Conservation (phyloP, 2,329 filamentous ascomycete species). For the Fusarium sp. region DNA sequence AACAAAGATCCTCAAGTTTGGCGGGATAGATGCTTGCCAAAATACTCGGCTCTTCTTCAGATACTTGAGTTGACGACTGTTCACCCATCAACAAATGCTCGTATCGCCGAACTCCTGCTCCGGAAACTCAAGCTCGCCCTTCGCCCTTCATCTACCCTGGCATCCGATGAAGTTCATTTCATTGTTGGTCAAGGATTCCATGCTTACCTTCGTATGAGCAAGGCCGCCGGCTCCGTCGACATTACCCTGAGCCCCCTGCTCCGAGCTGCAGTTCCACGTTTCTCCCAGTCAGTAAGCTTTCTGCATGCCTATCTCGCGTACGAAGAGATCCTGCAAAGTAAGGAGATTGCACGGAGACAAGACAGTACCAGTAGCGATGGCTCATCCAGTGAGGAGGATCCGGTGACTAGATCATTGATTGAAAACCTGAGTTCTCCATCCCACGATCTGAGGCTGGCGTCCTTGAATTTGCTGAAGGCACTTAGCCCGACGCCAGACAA, state of each 20-base stretch:
- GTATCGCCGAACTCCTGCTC: constrained; percentile 72
- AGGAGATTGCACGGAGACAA: constrained; percentile 31
- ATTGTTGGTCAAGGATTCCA: constrained; percentile 80
- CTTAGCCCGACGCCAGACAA: constrained; percentile 53
- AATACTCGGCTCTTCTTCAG: constrained; percentile 73
- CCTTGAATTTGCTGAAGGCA: constrained; percentile 75
- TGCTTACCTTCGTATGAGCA: constrained; percentile 74
- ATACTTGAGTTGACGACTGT: constrained; percentile 70
- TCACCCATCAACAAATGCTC: constrained; percentile 72
- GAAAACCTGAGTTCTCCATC: constrained; percentile 80
- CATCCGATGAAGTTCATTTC: constrained; percentile 74
- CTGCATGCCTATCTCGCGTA: constrained; percentile 70
- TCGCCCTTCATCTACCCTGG: constrained; percentile 66
- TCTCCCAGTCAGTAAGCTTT: constrained; percentile 73
- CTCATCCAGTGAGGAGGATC: constrained; percentile 61
- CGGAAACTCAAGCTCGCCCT: constrained; percentile 73
- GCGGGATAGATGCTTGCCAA: constrained; percentile 71
- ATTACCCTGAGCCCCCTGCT: constrained; percentile 71
- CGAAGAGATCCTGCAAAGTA: constrained; percentile 50
- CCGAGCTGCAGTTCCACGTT: constrained; percentile 71
- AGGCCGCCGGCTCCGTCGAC: constrained; percentile 67
- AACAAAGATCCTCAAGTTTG: constrained; percentile 70
- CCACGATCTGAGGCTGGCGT: constrained; percentile 76
- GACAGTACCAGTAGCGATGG: constrained; percentile 55
- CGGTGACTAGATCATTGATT: constrained; percentile 72